Percentiles rank a stretch among this genome's conserved stretches.
phyloP scores from a whole-genome alignment of 768 basidiomycete species.

The Lactifluus piperatus region DNA sequence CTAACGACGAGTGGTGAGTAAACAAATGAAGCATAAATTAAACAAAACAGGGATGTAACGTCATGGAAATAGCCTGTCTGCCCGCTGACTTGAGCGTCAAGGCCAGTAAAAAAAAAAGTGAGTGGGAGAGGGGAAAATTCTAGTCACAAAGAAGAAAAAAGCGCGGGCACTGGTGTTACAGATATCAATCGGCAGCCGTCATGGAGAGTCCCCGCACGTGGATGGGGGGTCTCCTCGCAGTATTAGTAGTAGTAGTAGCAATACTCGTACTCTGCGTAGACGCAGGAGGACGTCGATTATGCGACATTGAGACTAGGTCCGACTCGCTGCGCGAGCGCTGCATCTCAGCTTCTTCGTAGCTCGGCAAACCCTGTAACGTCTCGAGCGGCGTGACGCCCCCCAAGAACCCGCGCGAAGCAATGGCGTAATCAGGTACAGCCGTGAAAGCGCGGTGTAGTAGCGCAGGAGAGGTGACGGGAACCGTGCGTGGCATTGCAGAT shows the following conservation, averaged over 20 bases:
- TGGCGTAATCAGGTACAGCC: conserved; percentile 78
- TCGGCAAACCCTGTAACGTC: conserved; percentile 71
- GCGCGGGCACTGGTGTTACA: background rate
- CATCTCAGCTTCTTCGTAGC: conserved; percentile 64
- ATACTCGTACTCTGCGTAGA: no score
- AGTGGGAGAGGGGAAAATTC: no score
- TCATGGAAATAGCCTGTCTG: no score
- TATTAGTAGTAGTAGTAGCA: background rate
- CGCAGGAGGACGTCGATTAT: background rate
- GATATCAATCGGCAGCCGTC: background rate
- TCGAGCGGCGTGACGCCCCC: conserved; percentile 81
- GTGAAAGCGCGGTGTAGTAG: conserved; percentile 57
- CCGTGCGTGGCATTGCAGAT: conserved; percentile 11
- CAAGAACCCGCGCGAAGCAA: conserved; percentile 80
- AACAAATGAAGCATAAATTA: background rate
- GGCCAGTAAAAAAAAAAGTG: background rate
- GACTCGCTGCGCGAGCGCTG: conserved; percentile 20
- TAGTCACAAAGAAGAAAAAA: background rate
- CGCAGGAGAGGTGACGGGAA: conserved; percentile 19
- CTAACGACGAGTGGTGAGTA: background rate
- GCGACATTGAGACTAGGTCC: conserved; percentile 12
- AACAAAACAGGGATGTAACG: background rate
- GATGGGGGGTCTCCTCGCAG: background rate
- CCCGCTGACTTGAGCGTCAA: background rate
- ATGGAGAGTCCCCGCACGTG: background rate